Evolutionary conservation across 805 yeast genomes (phyloP), one percentile per base, ranked within the genome.

Genomic region (Yamadazyma tumulicola): DNA sequence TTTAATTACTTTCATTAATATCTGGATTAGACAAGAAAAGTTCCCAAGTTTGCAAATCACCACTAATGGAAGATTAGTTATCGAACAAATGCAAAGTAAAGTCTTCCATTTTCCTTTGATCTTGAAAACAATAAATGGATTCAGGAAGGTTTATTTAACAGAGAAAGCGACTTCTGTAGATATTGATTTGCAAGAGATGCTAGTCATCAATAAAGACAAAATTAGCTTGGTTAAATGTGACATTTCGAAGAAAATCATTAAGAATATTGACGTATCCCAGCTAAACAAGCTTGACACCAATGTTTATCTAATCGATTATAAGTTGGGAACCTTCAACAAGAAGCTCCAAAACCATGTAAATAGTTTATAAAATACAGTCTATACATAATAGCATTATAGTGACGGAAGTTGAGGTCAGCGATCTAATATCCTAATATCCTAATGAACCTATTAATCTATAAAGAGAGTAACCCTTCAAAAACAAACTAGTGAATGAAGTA

Each of bases 101-200:
- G 81, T 82, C 3, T 82, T 64, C 49, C 81, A 79, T 42, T 59
- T 82, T 29, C 89, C 91, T 3, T 52, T 84, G 40, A 54, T 67
- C 3, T 52, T 76, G 23, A 68, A 59, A 31, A 45, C 61, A 2
- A 34, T 41, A 21, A 45, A 38, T 23, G 52, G 49, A 29, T 16
- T 13, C 16, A 37, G 28, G 15, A 42, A 39, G 23, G 17, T 39
- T 12, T 34, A 19, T 9, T 31, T 43, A 11, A 37, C 23, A 8
- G 34, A 43, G 7, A 43, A 43, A 17, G 13, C 29, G 12, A 43
- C 41, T 19, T 31, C 18, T 11, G 35, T 43, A 3, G 9, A 12
- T 5, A 6, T 26, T 14, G 35, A 43, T n/a, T n/a, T n/a, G n/a
- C n/a, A n/a, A n/a, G 41, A 37, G 4, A 13, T 43, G 2, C 24